phyloP scores from a whole-genome alignment of 352 stramenopile species.

The Pythium rishiriense region DNA sequence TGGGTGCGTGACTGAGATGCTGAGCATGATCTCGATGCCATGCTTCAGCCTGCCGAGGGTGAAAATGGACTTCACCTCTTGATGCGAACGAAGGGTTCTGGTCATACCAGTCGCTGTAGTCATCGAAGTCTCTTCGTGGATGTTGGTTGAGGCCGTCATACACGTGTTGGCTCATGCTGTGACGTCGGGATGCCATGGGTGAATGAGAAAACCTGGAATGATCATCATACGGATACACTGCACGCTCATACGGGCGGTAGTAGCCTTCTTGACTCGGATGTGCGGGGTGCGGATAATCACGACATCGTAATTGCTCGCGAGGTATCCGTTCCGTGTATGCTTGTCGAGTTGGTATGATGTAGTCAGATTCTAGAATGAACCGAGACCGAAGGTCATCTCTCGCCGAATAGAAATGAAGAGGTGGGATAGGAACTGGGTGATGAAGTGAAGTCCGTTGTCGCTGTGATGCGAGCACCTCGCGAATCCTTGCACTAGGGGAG shows the following conservation, averaged over 20 bases:
- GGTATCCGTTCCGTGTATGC: constrained; percentile 46
- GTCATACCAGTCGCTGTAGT: constrained; percentile 14
- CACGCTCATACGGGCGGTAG: constrained; percentile 5
- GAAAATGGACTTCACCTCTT: background rate
- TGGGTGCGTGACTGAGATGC: background rate
- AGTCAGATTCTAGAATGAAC: constrained; percentile 20
- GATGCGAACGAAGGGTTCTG: background rate
- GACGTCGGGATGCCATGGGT: background rate
- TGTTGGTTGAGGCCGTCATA: constrained; percentile 7
- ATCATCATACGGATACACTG: background rate
- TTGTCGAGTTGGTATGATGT: constrained; percentile 10
- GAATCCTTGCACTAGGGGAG: constrained; percentile 58
- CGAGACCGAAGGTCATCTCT: constrained; percentile 31
- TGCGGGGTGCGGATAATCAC: constrained; percentile 14
- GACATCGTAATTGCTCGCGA: constrained; percentile 24
- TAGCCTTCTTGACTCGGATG: constrained; percentile 3
- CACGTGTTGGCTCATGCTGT: constrained; percentile 15
- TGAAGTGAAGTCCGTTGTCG: constrained; percentile 28
- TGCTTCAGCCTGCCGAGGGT: constrained; percentile 1
- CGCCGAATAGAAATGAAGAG: constrained; percentile 36
- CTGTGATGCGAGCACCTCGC: constrained; percentile 41
- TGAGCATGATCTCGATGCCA: constrained; percentile 15
- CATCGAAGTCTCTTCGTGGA: constrained; percentile 1
- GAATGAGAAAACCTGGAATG: constrained; percentile 12
- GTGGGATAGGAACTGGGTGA: constrained; percentile 3